phyloP scores from a whole-genome alignment of 2,329 filamentous ascomycete species.

The Talaromyces verruculosus region DNA sequence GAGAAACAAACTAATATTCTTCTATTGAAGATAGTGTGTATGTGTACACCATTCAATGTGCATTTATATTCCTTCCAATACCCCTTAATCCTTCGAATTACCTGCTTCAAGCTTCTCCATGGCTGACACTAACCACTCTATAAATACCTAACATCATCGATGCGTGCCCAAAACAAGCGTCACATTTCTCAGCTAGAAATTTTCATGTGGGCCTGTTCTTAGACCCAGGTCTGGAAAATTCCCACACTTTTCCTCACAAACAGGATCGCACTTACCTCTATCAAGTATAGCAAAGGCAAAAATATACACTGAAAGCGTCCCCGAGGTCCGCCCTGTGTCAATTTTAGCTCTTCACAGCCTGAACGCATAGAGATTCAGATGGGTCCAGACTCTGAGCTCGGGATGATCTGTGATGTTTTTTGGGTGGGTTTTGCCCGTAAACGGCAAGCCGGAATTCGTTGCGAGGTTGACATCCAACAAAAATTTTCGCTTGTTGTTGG shows the following conservation, averaged over 20 bases:
- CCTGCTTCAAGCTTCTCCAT: background rate
- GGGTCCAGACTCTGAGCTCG: slow-evolving; percentile 2
- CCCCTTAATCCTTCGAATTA: background rate
- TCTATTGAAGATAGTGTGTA: background rate
- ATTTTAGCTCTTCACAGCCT: background rate
- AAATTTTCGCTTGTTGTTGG: background rate
- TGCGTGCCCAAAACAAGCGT: background rate
- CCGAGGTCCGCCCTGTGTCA: background rate
- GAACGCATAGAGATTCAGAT: background rate
- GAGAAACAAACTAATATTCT: background rate
- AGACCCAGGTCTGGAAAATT: background rate
- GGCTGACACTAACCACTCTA: background rate
- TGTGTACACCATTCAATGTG: slow-evolving; percentile 1
- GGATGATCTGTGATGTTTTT: background rate
- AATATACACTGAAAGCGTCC: background rate
- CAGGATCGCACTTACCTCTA: slow-evolving; percentile 1
- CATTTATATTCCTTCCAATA: background rate
- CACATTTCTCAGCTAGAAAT: slow-evolving; percentile 5
- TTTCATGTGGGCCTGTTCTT: slow-evolving; percentile 7
- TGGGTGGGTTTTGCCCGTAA: background rate
- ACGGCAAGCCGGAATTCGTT: slow-evolving; percentile 3
- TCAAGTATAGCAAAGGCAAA: slow-evolving; percentile 1
- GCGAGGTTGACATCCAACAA: background rate
- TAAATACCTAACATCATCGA: slow-evolving; percentile 7
- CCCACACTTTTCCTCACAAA: background rate